A percentile compares a stretch with the other conserved stretches of the same genome.
phyloP scores from a whole-genome alignment of 768 basidiomycete species.

The Gyrodon lividus region DNA sequence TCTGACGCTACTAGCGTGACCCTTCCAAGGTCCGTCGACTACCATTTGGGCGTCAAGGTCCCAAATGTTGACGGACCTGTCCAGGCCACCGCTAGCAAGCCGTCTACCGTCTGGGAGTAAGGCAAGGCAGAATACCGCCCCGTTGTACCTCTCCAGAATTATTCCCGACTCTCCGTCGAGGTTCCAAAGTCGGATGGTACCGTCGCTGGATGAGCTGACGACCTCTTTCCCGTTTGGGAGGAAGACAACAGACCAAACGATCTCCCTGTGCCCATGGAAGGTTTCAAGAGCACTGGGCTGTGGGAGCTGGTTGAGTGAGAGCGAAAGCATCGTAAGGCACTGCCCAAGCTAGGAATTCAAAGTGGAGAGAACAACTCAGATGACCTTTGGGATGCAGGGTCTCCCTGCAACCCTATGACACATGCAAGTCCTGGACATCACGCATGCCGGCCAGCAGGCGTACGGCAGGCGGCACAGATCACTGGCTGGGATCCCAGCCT shows the following conservation, averaged over 20 bases:
- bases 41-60: constrained; percentile 20
- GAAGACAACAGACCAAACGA: constrained; percentile 30
- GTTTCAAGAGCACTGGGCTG: constrained; percentile 22
- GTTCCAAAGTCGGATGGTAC: constrained; percentile 31
- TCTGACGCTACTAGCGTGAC: constrained; percentile 27
- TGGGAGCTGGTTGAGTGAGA: constrained; percentile 30
- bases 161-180: constrained; percentile 24
- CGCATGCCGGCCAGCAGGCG: constrained; percentile 32
- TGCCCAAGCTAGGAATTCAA: constrained; percentile 22
- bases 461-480: constrained; percentile 33
- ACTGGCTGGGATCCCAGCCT: constrained; percentile 33
- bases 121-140: constrained; percentile 26
- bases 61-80: constrained; percentile 32
- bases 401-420: constrained; percentile 30
- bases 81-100: constrained; percentile 30
- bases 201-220: constrained; percentile 30
- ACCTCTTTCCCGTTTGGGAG: constrained; percentile 24
- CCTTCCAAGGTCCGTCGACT: constrained; percentile 23
- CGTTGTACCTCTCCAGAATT: constrained; percentile 21
- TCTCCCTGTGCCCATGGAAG: constrained; percentile 26
- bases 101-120: constrained; percentile 27
- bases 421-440: constrained; percentile 28
- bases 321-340: constrained; percentile 29
- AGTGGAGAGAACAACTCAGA: constrained; percentile 23
- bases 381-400: constrained; percentile 25